Evolutionary conservation across 768 basidiomycete genomes (phyloP).

Genomic region (Rhodotorula taiwanensis): DNA sequence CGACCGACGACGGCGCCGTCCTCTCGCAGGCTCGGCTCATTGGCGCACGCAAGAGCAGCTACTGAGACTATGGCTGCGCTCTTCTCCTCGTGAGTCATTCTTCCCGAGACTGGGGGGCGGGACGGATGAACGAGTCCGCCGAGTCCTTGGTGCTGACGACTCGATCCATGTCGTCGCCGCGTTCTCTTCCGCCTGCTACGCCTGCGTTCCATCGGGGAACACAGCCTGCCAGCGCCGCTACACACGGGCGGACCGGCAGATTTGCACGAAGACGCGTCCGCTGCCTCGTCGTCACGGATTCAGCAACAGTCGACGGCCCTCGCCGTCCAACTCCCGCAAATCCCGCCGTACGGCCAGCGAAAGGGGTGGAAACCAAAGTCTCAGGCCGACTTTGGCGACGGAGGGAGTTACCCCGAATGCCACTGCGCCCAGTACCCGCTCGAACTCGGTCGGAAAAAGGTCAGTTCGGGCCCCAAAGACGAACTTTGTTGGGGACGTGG

Average conservation of each 20-base stretch:
- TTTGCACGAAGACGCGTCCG: not conserved
- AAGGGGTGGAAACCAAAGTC: constrained; percentile 75
- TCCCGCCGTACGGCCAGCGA: constrained; percentile 81
- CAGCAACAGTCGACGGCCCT: not conserved
- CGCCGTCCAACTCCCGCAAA: constrained; percentile 39
- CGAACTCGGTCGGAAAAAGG: constrained; percentile 85
- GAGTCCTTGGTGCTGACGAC: too few species aligned
- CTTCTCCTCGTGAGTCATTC: constrained; percentile 10
- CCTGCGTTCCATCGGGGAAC: too few species aligned
- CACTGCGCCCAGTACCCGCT: constrained; percentile 95
- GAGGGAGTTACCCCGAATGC: constrained; percentile 64
- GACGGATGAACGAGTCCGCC: too few species aligned
- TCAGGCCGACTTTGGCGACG: constrained; percentile 72
- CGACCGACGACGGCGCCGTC: too few species aligned
- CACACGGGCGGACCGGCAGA: constrained; percentile 1
- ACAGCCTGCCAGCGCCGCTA: constrained; percentile 32
- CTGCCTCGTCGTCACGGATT: not conserved
- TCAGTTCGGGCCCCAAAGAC: constrained; percentile 33
- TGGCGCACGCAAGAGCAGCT: too few species aligned
- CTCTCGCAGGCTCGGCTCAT: too few species aligned
- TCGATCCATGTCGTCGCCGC: too few species aligned
- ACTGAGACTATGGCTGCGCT: constrained; percentile 12
- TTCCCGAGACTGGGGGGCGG: not conserved
- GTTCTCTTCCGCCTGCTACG: not conserved
- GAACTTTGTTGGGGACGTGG: not conserved